Evolutionary conservation across 768 basidiomycete species (phyloP).

Genomic region (Trametes elegans): DNA sequence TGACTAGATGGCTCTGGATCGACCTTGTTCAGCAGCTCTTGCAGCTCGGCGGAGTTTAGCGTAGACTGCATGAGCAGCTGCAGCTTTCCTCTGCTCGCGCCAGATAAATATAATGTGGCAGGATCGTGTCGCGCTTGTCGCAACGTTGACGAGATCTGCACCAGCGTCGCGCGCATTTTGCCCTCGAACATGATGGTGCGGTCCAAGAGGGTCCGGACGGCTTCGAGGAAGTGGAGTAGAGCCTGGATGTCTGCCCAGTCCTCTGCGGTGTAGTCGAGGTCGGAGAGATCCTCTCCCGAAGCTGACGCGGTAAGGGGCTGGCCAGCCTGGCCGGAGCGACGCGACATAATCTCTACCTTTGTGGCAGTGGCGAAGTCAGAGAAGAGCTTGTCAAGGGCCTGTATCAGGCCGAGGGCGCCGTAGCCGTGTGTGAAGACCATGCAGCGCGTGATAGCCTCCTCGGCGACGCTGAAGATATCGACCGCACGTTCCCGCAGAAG

Average conservation of each 20-base stretch:
- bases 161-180: conserved; percentile 58
- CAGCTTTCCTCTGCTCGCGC: conserved; percentile 62
- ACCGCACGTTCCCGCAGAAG: conserved; percentile 71
- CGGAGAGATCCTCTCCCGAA: conserved; percentile 62
- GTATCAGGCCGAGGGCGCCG: conserved; percentile 69
- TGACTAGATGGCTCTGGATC: conserved; percentile 39
- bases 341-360: conserved; percentile 48
- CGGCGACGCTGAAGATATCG: conserved; percentile 73
- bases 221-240: conserved; percentile 79
- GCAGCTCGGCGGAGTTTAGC: conserved; percentile 79
- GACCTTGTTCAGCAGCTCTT: conserved; percentile 52
- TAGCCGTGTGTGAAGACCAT: conserved; percentile 87
- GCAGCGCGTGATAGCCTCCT: conserved; percentile 77
- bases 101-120: conserved; percentile 42
- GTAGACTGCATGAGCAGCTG: conserved; percentile 80
- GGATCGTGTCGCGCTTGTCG: conserved; percentile 55
- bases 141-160: conserved; percentile 59
- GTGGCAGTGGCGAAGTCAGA: conserved; percentile 66
- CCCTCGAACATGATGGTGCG: conserved; percentile 67
- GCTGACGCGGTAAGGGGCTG: conserved; percentile 34
- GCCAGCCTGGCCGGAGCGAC: conserved; percentile 14
- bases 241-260: conserved; percentile 90
- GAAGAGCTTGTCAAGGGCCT: conserved; percentile 71
- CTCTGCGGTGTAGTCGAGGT: conserved; percentile 78
- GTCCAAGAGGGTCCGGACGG: conserved; percentile 70